Conservation (phyloP, 2,329 filamentous ascomycete genomes). For the Fusarium cyanostomum region DNA sequence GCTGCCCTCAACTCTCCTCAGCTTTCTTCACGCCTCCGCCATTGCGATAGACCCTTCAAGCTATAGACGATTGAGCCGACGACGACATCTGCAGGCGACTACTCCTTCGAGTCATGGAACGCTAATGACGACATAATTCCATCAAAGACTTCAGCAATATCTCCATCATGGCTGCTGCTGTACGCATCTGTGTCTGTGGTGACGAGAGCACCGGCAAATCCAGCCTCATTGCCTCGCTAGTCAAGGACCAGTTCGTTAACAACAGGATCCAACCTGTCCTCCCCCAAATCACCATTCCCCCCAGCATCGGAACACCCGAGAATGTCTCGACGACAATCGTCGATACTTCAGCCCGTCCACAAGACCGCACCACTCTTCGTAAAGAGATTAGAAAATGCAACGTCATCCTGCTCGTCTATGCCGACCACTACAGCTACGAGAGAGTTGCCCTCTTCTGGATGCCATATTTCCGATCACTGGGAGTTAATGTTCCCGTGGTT, state of each 20-base stretch:
- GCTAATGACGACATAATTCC: conserved; percentile 29
- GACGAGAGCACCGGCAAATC: conserved; percentile 97
- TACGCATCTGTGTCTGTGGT: conserved; percentile 95
- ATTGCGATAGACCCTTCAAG: conserved; percentile 14
- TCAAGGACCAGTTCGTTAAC: conserved; percentile 96
- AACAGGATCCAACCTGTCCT: conserved; percentile 95
- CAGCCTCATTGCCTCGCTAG: conserved; percentile 91
- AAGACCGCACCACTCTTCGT: conserved; percentile 88
- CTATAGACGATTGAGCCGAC: conserved; percentile 13
- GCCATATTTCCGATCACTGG: conserved; percentile 95
- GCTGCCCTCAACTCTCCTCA: not conserved
- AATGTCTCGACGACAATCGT: conserved; percentile 98
- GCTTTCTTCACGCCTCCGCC: not conserved
- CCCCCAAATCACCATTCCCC: conserved; percentile 93
- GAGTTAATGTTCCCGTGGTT: conserved; percentile 98
- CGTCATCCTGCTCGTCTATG: conserved; percentile 95
- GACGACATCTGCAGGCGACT: conserved; percentile 17
- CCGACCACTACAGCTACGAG: conserved; percentile 99
- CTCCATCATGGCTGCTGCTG: conserved; percentile 52
- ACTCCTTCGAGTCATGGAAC: conserved; percentile 32
- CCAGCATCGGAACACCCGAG: conserved; percentile 90
- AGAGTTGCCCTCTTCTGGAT: conserved; percentile 97
- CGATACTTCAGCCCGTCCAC: conserved; percentile 94
- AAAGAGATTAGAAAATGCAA: conserved; percentile 97
- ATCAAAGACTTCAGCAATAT: conserved; percentile 24